These are phyloP conservation scores for Massospora cicadina DNA, from an alignment of 371 early-diverging fungal species.

Conservation along the genomic window DNA sequence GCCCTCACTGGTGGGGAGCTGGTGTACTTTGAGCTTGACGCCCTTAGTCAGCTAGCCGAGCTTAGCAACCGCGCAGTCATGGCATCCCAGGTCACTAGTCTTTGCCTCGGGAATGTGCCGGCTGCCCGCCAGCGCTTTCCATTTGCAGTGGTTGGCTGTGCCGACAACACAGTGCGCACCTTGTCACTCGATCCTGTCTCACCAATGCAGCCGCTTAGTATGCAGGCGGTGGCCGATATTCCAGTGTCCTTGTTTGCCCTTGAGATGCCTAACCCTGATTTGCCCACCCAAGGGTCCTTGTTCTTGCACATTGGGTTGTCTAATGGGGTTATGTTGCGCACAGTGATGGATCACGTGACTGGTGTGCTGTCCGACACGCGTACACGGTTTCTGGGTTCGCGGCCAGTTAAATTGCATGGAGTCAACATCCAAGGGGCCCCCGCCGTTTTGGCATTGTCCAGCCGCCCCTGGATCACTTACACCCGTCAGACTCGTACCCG, in stretches of 20 bases:
- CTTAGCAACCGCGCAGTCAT: conserved; percentile 60
- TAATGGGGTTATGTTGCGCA: conserved; percentile 80
- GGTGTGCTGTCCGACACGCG: conserved; percentile 76
- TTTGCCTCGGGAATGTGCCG: conserved; percentile 66
- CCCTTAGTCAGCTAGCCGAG: conserved; percentile 70
- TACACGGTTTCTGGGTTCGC: conserved; percentile 63
- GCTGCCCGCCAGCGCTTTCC: conserved; percentile 57
- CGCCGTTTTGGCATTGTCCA: conserved; percentile 68
- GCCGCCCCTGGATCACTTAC: conserved; percentile 82
- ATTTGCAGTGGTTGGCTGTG: conserved; percentile 73
- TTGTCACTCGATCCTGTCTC: conserved; percentile 63
- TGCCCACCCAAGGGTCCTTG: conserved; percentile 23
- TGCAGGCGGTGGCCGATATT: conserved; percentile 37
- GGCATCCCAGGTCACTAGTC: conserved; percentile 44
- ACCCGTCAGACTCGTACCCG: conserved; percentile 48
- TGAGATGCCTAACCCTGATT: conserved; percentile 53
- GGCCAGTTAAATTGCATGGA: conserved; percentile 57
- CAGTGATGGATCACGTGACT: conserved; percentile 61
- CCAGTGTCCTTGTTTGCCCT: conserved; percentile 44
- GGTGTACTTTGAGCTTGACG: conserved; percentile 87
- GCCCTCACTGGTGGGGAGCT: conserved; percentile 69
- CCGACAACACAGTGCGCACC: conserved; percentile 80
- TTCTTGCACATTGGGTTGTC: conserved; percentile 75
- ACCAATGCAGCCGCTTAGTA: conserved; percentile 56
- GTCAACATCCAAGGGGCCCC: conserved; percentile 40